These are phyloP conservation scores for Fusarium sp. DNA, from an alignment of 2,329 filamentous ascomycete genomes.

Conservation along the genomic window DNA sequence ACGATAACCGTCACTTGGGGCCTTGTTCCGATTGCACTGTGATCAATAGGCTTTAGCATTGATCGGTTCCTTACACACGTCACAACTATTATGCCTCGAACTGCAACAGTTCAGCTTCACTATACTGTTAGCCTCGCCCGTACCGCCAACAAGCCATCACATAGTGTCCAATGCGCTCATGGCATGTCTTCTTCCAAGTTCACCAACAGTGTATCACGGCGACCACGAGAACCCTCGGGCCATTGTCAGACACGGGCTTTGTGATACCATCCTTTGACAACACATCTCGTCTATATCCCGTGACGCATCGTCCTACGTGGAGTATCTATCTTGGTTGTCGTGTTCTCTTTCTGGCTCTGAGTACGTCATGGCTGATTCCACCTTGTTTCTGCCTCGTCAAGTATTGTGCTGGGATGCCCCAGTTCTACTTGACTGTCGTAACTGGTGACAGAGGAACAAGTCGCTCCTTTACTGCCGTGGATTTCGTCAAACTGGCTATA, in stretches of 20 bases:
- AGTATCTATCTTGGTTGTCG: background rate
- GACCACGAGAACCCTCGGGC: slow-evolving; percentile 1
- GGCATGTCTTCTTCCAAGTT: background rate
- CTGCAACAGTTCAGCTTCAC: background rate
- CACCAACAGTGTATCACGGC: background rate
- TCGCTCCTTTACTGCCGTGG: background rate
- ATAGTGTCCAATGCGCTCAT: background rate
- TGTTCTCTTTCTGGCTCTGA: background rate
- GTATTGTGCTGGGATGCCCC: background rate
- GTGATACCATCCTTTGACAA: slow-evolving; percentile 21
- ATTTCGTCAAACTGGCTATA: background rate
- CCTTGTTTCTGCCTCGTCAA: background rate
- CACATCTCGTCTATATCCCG: slow-evolving; percentile 20
- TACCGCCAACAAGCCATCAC: background rate
- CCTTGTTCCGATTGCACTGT: background rate
- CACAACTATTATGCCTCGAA: background rate
- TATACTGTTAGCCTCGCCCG: background rate
- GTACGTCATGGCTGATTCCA: background rate
- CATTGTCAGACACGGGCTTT: slow-evolving; percentile 12
- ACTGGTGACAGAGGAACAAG: background rate
- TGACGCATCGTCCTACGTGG: slow-evolving; percentile 15
- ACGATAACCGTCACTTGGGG: background rate
- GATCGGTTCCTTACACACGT: background rate
- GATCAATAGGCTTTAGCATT: background rate
- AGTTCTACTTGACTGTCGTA: background rate